Evolutionary conservation across 768 basidiomycete genomes (phyloP).

Genomic region (Tulasnella sp.): DNA sequence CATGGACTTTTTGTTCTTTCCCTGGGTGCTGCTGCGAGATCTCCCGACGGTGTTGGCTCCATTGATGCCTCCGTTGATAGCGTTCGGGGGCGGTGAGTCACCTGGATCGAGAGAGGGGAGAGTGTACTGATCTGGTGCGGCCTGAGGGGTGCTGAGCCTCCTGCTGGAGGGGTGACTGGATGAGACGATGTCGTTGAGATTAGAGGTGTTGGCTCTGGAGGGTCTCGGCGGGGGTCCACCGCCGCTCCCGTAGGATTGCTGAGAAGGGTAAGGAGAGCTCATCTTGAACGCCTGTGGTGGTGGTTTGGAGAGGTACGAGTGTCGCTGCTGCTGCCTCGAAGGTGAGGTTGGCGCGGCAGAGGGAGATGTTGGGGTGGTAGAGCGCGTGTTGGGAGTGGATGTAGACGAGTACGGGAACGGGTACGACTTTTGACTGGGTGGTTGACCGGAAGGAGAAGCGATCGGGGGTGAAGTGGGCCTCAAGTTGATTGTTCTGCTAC

Average conservation of each 20-base stretch:
- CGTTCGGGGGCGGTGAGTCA: constrained; percentile 7
- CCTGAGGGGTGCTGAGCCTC: not conserved
- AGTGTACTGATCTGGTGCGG: not conserved
- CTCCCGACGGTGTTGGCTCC: not conserved
- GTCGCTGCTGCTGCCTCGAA: not conserved
- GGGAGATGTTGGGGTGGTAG: not conserved
- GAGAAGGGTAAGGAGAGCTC: not conserved
- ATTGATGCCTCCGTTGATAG: not conserved
- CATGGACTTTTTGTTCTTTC: not conserved
- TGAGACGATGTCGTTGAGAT: constrained; percentile 43
- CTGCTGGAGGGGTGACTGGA: constrained; percentile 1
- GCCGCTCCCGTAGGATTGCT: not conserved
- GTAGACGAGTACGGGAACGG: not conserved
- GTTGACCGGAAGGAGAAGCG: not conserved
- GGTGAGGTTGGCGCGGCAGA: not conserved
- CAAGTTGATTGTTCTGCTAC: not conserved
- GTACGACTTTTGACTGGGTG: not conserved
- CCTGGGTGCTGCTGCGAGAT: constrained; percentile 14
- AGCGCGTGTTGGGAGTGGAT: constrained; percentile 2
- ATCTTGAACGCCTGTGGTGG: not conserved
- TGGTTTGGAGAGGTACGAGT: constrained; percentile 1
- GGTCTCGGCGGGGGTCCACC: constrained; percentile 61
- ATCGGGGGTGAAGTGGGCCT: not conserved
- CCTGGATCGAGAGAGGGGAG: constrained; percentile 5
- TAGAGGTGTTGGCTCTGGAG: constrained; percentile 75